phyloP scores from a whole-genome alignment of 225 moss, liverwort and hornwort species.

The Neckera pumila region DNA sequence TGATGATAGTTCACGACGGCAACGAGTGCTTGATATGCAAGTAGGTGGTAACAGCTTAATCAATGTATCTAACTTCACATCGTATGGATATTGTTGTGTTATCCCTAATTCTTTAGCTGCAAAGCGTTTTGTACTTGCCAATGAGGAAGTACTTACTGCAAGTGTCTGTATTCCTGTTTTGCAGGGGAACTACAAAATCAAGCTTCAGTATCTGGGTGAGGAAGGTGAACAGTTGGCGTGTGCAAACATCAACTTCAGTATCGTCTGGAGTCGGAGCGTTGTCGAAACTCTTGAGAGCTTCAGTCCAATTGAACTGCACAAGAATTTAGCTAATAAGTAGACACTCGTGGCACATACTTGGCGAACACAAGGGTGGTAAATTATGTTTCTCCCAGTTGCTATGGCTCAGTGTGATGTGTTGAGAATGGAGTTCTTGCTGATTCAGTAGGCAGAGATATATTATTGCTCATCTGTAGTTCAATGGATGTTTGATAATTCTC shows the following conservation, averaged over 20 bases:
- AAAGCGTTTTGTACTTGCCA: background rate
- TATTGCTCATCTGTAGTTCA: background rate
- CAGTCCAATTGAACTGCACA: constrained; percentile 33
- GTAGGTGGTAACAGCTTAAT: background rate
- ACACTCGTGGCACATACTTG: constrained; percentile 29
- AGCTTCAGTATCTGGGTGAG: constrained; percentile 38
- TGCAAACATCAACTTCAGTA: constrained; percentile 43
- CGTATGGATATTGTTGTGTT: background rate
- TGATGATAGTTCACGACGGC: background rate
- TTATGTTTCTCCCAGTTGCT: background rate
- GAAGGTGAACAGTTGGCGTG: constrained; percentile 38
- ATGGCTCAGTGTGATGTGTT: background rate
- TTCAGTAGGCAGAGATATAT: background rate
- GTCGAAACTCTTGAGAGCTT: constrained; percentile 16
- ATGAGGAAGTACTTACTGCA: background rate
- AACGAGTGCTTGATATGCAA: background rate
- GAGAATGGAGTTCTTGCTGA: background rate
- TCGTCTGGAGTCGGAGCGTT: constrained; percentile 23
- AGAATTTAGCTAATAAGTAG: background rate
- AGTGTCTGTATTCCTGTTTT: background rate
- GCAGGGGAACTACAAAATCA: constrained; percentile 49
- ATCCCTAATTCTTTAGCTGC: background rate
- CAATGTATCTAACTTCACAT: background rate
- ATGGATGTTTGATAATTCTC: background rate
- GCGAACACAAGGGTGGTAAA: background rate